Evolutionary conservation across 768 basidiomycete genomes (phyloP).

Genomic region (Russula dissimulans): DNA sequence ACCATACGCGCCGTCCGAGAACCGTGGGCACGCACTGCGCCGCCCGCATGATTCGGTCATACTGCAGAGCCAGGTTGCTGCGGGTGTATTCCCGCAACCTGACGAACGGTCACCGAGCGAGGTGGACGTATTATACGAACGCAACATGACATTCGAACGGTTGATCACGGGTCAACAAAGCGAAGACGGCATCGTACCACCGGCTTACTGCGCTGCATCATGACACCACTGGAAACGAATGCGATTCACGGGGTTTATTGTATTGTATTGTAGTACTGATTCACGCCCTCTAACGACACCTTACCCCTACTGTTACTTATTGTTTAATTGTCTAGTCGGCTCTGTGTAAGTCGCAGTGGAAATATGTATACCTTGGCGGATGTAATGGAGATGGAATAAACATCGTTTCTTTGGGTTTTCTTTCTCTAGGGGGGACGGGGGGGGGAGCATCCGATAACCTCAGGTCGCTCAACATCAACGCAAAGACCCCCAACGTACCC

Average conservation of each 20-base stretch:
- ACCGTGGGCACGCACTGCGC: neutral
- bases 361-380: too few species aligned
- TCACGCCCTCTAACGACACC: neutral
- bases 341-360: too few species aligned
- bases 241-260: too few species aligned
- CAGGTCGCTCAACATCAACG: too few species aligned
- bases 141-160: slow-evolving; percentile 49
- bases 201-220: slow-evolving; percentile 42
- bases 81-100: neutral
- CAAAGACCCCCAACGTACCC: too few species aligned
- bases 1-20: neutral
- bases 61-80: neutral
- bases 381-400: too few species aligned
- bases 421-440: too few species aligned
- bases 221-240: neutral
- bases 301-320: neutral
- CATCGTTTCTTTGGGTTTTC: too few species aligned
- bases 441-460: too few species aligned
- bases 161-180: slow-evolving; percentile 77
- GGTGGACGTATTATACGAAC: slow-evolving; percentile 34
- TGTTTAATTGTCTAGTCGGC: neutral
- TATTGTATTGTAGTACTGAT: neutral
- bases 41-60: neutral
- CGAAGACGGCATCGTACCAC: slow-evolving; percentile 76
- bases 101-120: slow-evolving; percentile 10